Base-by-base conservation (phyloP, 2,329 filamentous ascomycete species). In the Huntiella abstrusa region DNA sequence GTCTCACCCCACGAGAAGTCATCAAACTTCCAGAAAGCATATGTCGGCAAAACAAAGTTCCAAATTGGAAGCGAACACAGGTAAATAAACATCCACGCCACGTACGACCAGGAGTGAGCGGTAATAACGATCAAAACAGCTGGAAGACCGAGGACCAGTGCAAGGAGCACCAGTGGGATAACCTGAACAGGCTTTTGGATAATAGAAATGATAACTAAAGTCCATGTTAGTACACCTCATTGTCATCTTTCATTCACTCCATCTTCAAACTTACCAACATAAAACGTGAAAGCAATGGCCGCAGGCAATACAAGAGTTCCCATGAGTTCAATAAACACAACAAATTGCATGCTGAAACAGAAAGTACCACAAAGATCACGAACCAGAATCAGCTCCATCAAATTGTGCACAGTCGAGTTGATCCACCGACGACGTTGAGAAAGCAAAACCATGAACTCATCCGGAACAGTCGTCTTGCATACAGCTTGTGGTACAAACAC, bases 321-420 rank as follows among this genome's bases (percentile, higher is more conserved):
- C 47, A 96, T 73, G 47, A 98, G 70, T 64, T 98, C 91, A 57
- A 98, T 83, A 60, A 87, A 93, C 52, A 98, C 81, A 53, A 98
- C 80, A 59, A 98, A 98, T 64, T 98, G 91, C 91, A 98, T 98
- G 62, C 85, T 94, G 70, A 98, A 98, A 69, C 92, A 98, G 68
- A 98, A 98, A 3, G 91, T 98, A 53, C 91, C 91, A 59, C 91
- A 98, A 12, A 98, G 74, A 66, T 98, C 91, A 53, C 87, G 77
- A 39, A 98, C 92, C 33, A 98, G 74, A 45, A 96, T 78, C 50
- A 98, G 75, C 63, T 98, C 91, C 83, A 98, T 95, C 39, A 98
- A 69, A 59, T 98, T 98, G 69, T 98, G 91, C 43, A 98, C 82
- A 4, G 91, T 98, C 61, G 85, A 94, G 73, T 98, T 98, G 65